Percentiles rank a stretch among this genome's conserved stretches.
These are phyloP conservation scores for Hyphochytrium catenoides DNA, from an alignment of 352 stramenopile genomes.

Conservation along the genomic window DNA sequence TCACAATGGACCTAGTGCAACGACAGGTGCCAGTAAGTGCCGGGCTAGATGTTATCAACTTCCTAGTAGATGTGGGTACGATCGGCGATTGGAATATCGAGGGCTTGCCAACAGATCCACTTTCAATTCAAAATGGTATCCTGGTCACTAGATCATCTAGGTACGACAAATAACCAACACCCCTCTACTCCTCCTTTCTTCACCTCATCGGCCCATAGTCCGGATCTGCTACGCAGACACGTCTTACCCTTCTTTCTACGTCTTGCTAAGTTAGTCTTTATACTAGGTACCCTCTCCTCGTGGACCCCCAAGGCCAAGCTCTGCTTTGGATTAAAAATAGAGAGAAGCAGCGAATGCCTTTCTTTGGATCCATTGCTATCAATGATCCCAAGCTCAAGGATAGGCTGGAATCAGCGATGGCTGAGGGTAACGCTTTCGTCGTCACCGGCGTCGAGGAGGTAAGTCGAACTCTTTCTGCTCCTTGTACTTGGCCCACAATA, in stretches of 20 bases:
- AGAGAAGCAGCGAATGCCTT: constrained; percentile 72
- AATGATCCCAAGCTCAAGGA: constrained; percentile 93
- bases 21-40: constrained; percentile 75
- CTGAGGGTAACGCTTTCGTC: constrained; percentile 78
- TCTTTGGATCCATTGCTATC: constrained; percentile 78
- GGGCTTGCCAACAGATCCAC: constrained; percentile 80
- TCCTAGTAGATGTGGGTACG: constrained; percentile 86
- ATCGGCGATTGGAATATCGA: constrained; percentile 97
- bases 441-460: constrained; percentile 88
- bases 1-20: constrained; percentile 72
- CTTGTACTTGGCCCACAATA: too few relatives aligned
- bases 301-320: constrained; percentile 92
- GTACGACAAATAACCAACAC: constrained; percentile 42
- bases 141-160: constrained; percentile 87
- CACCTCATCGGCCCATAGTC: too few relatives aligned
- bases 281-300: constrained; percentile 84
- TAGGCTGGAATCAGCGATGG: constrained; percentile 93
- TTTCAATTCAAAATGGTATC: constrained; percentile 96
- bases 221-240: too few relatives aligned
- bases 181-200: background rate
- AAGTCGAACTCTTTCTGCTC: too few relatives aligned
- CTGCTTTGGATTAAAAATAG: constrained; percentile 92
- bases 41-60: constrained; percentile 88
- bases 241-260: too few relatives aligned
- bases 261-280: too few relatives aligned